A percentile compares a stretch with the other conserved stretches of the same genome.
Evolutionary conservation across 495 filamentous ascomycete species (phyloP).

Genomic region (Chaetomium fimeti): DNA sequence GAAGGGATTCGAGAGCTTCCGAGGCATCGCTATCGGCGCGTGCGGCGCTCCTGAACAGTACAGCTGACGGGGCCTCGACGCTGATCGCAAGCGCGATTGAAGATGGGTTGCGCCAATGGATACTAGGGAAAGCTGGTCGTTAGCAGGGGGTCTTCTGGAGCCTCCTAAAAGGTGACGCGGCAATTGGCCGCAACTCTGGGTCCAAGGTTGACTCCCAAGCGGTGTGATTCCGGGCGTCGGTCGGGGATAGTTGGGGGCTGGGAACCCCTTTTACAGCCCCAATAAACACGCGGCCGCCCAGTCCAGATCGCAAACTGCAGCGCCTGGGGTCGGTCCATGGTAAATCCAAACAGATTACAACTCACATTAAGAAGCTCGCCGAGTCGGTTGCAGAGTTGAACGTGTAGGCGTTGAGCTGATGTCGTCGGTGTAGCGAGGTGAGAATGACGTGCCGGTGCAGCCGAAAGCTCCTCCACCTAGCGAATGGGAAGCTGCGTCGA

Average conservation of each 20-base stretch:
- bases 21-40: constrained; percentile 46
- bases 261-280: background rate
- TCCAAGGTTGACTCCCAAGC: background rate
- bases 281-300: background rate
- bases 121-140: constrained; percentile 19
- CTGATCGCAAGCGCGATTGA: constrained; percentile 16
- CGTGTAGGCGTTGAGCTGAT: background rate
- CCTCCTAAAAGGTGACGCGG: background rate
- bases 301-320: background rate
- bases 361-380: background rate
- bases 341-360: background rate
- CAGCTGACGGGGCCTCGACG: constrained; percentile 5
- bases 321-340: background rate
- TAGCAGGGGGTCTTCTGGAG: constrained; percentile 16
- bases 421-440: background rate
- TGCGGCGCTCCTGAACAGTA: background rate
- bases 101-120: constrained; percentile 25
- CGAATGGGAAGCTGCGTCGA: constrained; percentile 22
- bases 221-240: background rate
- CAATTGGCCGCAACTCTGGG: background rate
- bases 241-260: background rate
- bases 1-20: constrained; percentile 50
- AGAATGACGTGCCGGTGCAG: constrained; percentile 4
- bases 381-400: background rate
- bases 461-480: background rate